Evolutionary conservation across 2,329 filamentous ascomycete species (phyloP), one percentile per base, ranked within the genome.

Genomic region (Aspergillus sergii): DNA sequence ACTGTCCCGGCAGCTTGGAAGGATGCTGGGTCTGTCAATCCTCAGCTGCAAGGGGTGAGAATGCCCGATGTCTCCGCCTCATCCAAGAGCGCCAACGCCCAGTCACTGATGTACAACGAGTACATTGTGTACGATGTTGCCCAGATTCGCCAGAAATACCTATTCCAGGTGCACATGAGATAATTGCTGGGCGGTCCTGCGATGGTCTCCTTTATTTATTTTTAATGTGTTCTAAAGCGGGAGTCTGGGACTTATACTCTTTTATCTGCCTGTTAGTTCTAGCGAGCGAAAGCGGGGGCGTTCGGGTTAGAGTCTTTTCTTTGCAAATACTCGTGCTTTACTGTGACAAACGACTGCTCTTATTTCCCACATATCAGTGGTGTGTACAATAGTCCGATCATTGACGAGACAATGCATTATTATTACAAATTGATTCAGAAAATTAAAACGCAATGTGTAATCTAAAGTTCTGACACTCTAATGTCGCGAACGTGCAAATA

Each of bases 1-100:
- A 88, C 81, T 0, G 88, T 87, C 0, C 93, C 92, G 0, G 80
- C 75, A 21, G 81, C 81, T 50, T 96, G 92, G 92, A 92, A 92
- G 75, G 92, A 96, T 75, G 92, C 91, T 0, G 80, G 79, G 2
- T 85, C 83, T 58, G 84, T 94, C 9, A 85, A 93, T 69, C 80
- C 85, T 2, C 83, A 84, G 3, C 79, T 96, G 50, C 80, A 85
- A 62, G 92, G 92, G 0, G 84, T 92, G 46, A 83, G 83, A 70
- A 94, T 96, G 73, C 80, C 78, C 2, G 76, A 80, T 66, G 68
- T 72, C 8, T 30, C 61, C 4, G 34, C 48, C 5, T 56, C 59
- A 2, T 53, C 63, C 1, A n/a, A 11, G 12, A 12, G 60, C 0
- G 12, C 56, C 2, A n/a, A 32, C 1, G 28, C 59, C 2, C 57